Evolutionary conservation across 805 yeast genomes (phyloP).

Genomic region (Spathaspora hagerdaliae): DNA sequence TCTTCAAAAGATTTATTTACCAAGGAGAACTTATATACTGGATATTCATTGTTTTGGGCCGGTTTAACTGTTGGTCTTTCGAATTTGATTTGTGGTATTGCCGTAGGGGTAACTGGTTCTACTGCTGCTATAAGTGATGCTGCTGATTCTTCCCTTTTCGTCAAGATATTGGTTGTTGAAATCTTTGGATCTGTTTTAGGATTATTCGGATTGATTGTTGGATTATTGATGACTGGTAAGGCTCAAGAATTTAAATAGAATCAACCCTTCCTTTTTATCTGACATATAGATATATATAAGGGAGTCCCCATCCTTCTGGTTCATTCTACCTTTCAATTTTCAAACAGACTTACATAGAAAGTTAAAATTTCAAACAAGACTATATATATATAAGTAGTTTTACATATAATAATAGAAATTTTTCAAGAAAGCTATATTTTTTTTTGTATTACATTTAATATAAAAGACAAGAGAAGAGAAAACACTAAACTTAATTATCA

Average conservation of each 20-base stretch:
- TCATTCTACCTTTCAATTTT: no score
- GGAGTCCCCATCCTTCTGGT: no score
- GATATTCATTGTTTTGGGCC: slow-evolving; percentile 96
- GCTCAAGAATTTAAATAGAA: slow-evolving; percentile 79
- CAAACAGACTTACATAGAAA: no score
- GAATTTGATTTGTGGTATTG: slow-evolving; percentile 92
- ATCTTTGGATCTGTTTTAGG: slow-evolving; percentile 97
- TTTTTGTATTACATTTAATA: neutral
- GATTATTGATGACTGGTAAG: slow-evolving; percentile 93
- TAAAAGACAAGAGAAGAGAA: no score
- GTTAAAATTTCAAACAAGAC: no score
- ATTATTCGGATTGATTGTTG: slow-evolving; percentile 92
- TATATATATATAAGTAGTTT: neutral
- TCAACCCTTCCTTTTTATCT: neutral
- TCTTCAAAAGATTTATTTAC: slow-evolving; percentile 62
- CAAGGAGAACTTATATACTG: slow-evolving; percentile 88
- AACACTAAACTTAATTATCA: slow-evolving; percentile 21
- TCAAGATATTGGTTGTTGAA: slow-evolving; percentile 93
- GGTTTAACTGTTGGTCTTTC: slow-evolving; percentile 93
- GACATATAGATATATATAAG: no score
- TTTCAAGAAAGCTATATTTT: neutral
- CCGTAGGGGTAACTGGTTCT: slow-evolving; percentile 96
- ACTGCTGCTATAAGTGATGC: slow-evolving; percentile 99
- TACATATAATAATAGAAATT: neutral
- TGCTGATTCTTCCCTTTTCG: slow-evolving; percentile 91